These are phyloP conservation scores for Thermothielavioides terrestris DNA, from an alignment of 495 filamentous ascomycete genomes.

Conservation along the genomic window DNA sequence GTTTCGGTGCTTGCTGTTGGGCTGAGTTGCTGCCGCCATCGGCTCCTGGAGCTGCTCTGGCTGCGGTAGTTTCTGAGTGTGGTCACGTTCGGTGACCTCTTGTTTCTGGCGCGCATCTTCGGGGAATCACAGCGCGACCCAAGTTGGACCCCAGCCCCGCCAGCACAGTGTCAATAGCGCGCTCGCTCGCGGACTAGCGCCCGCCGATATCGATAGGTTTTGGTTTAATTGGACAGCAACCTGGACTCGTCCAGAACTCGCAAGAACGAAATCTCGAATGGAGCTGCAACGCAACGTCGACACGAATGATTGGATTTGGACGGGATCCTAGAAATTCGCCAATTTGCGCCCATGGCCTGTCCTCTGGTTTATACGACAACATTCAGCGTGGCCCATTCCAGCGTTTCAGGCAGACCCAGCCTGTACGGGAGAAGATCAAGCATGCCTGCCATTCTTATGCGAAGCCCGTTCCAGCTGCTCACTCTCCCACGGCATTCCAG, in stretches of 20 bases:
- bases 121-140: not conserved
- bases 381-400: not conserved
- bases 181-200: not conserved
- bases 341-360: not conserved
- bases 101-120: conserved; percentile 1
- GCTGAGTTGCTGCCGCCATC: conserved; percentile 12
- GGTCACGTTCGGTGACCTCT: conserved; percentile 2
- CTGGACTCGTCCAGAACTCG: not conserved
- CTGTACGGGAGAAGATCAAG: conserved; percentile 11
- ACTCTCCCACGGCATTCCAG: not conserved
- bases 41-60: not conserved
- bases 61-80: not conserved
- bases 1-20: not conserved
- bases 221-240: conserved; percentile 2
- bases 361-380: not conserved
- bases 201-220: conserved; percentile 7
- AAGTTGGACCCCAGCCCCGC: conserved; percentile 1
- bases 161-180: conserved; percentile 7
- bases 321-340: not conserved
- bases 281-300: not conserved
- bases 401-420: conserved; percentile 3
- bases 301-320: not conserved
- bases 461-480: not conserved
- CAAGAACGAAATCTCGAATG: too few species aligned
- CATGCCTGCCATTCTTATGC: not conserved